These are phyloP conservation scores for Astrothelium macrocarpum DNA, from an alignment of 495 filamentous ascomycete species.

Conservation along the genomic window DNA sequence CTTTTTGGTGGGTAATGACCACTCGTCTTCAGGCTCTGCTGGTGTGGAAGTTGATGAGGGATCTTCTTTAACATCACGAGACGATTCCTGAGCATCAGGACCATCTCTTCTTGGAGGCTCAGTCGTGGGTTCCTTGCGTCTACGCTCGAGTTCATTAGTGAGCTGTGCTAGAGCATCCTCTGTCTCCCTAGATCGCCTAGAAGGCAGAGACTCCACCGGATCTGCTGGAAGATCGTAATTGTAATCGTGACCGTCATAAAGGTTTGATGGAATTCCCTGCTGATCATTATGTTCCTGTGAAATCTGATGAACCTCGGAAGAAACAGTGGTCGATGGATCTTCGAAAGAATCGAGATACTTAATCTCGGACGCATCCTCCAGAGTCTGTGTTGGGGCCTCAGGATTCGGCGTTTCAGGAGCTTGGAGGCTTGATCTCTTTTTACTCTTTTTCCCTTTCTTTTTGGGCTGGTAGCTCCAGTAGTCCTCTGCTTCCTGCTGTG, in stretches of 20 bases:
- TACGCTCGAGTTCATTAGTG: background rate
- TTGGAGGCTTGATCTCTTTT: conserved; percentile 8
- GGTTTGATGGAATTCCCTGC: background rate
- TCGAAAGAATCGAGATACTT: background rate
- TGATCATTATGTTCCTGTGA: background rate
- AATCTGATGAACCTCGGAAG: background rate
- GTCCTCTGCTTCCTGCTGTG: background rate
- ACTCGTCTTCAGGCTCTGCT: conserved; percentile 8
- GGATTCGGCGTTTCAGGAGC: background rate
- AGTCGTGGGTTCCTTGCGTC: background rate
- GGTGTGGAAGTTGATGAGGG: background rate
- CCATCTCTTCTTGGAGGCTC: background rate
- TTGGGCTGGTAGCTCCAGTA: background rate
- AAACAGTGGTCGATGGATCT: background rate
- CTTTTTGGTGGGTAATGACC: conserved; percentile 1
- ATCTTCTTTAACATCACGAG: background rate
- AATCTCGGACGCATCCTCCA: background rate
- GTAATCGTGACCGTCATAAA: background rate
- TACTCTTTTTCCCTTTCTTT: conserved; percentile 16
- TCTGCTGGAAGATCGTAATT: conserved; percentile 1
- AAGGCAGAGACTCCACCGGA: background rate
- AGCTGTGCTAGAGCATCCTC: background rate
- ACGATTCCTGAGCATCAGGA: background rate
- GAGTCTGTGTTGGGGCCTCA: background rate
- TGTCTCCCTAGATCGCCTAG: background rate